Conservation (phyloP, 2,329 filamentous ascomycete genomes). For the Penicillium sp. region DNA sequence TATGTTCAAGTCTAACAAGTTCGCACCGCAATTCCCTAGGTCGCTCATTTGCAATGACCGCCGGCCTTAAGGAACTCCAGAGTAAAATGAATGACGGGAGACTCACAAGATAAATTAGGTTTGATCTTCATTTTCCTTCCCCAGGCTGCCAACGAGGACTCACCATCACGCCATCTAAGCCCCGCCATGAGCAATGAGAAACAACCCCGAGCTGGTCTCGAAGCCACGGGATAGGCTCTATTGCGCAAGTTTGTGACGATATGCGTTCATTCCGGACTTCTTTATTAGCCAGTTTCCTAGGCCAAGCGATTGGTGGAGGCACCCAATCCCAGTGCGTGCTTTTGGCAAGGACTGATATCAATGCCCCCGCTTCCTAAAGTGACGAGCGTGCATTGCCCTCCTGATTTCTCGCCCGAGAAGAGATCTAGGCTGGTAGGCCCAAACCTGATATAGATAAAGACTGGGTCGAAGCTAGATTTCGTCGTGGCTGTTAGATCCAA, state of each 20-base stretch:
- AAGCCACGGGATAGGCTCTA: conserved; percentile 7
- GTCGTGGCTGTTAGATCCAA: conserved; percentile 1
- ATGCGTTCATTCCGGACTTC: conserved; percentile 5
- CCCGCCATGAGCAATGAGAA: conserved; percentile 33
- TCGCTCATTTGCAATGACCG: background rate
- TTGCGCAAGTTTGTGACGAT: conserved; percentile 8
- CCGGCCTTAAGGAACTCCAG: background rate
- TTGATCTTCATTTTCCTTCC: conserved; percentile 7
- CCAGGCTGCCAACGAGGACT: conserved; percentile 5
- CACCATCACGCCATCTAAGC: conserved; percentile 32
- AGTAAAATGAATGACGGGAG: background rate
- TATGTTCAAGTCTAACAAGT: background rate
- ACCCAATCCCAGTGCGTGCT: conserved; percentile 9
- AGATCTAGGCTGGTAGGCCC: conserved; percentile 1
- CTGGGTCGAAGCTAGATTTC: background rate
- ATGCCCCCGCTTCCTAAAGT: conserved; percentile 15
- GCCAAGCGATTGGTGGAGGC: conserved; percentile 13
- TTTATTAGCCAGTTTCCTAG: background rate
- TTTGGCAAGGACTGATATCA: conserved; percentile 16
- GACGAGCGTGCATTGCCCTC: conserved; percentile 9
- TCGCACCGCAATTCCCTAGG: background rate
- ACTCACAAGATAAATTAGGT: background rate
- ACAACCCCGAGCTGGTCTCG: no score
- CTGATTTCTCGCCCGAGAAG: conserved; percentile 24
- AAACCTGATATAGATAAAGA: conserved; percentile 17